Conservation (phyloP, 495 filamentous ascomycete genomes). For the Sporormia fimetaria region DNA sequence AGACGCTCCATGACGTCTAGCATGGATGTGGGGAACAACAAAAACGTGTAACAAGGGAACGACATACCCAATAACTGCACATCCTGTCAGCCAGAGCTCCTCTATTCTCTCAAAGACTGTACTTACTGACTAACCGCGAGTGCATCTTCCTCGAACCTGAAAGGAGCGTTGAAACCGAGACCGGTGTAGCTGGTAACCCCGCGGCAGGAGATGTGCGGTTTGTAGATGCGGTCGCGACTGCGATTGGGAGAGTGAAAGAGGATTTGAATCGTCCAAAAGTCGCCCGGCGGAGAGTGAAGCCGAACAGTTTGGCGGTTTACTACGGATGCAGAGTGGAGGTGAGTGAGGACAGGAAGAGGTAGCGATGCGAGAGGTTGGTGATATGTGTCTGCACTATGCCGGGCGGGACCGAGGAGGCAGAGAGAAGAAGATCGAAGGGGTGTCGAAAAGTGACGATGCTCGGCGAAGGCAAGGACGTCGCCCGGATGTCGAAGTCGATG, state of each 20-base stretch:
- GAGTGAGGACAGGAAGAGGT: too few species aligned
- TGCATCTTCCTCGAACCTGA: constrained; percentile 31
- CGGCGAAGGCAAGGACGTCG: too few species aligned
- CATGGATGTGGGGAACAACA: constrained; percentile 1
- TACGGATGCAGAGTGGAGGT: too few species aligned
- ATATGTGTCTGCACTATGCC: too few species aligned
- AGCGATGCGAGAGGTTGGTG: too few species aligned
- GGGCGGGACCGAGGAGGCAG: too few species aligned
- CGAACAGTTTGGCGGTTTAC: constrained; percentile 82
- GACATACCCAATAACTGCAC: constrained; percentile 30
- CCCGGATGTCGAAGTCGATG: too few species aligned
- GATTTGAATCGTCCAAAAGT: constrained; percentile 48
- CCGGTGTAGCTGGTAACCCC: constrained; percentile 31
- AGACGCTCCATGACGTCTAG: constrained; percentile 1
- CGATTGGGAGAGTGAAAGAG: constrained; percentile 46
- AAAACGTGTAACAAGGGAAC: constrained; percentile 6
- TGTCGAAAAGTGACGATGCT: too few species aligned
- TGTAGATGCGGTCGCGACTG: constrained; percentile 54
- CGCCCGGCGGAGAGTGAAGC: constrained; percentile 58
- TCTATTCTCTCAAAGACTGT: not conserved
- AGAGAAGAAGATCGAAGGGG: too few species aligned
- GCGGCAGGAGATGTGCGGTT: constrained; percentile 37
- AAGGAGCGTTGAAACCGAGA: constrained; percentile 26
- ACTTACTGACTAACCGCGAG: constrained; percentile 34
- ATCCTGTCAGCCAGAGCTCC: constrained; percentile 15